These are phyloP conservation scores for Taphrina pruni DNA, from an alignment of 1,139 yeast species.

Conservation along the genomic window DNA sequence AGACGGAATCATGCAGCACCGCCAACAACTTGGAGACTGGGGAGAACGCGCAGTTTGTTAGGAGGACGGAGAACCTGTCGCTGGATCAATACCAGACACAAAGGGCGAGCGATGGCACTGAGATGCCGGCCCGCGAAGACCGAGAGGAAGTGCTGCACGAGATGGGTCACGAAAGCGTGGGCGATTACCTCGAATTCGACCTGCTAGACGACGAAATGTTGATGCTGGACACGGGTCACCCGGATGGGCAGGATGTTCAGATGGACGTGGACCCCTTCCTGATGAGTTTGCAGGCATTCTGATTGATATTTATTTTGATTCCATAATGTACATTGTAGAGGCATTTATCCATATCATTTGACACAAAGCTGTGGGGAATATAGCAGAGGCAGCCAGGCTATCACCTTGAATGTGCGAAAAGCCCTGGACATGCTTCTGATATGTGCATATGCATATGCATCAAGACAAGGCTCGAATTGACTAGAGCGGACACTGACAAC, in stretches of 20 bases:
- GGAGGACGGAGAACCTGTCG: slow-evolving; percentile 4
- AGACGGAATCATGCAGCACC: slow-evolving; percentile 4
- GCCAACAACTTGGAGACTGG: not conserved
- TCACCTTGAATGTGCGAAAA: no score
- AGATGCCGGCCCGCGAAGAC: not conserved
- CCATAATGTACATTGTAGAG: no score
- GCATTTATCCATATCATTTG: no score
- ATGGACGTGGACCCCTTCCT: slow-evolving; percentile 15
- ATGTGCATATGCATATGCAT: no score
- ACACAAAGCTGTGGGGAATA: no score
- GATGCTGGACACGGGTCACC: slow-evolving; percentile 2
- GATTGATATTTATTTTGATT: not conserved
- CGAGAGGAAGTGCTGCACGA: not conserved
- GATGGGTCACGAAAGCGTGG: not conserved
- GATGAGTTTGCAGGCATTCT: slow-evolving; percentile 9
- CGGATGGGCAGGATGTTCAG: slow-evolving; percentile 6
- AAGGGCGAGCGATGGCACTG: not conserved
- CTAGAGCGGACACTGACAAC: no score
- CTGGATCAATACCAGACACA: slow-evolving; percentile 1
- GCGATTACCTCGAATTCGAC: slow-evolving; percentile 14
- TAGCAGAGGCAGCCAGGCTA: no score
- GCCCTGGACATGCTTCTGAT: no score
- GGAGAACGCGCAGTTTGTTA: not conserved
- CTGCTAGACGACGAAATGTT: slow-evolving; percentile 14
- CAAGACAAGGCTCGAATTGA: no score